phyloP scores from a whole-genome alignment of 1,284 basidiomycete species.

The Sporisorium iseilematis-ciliati region DNA sequence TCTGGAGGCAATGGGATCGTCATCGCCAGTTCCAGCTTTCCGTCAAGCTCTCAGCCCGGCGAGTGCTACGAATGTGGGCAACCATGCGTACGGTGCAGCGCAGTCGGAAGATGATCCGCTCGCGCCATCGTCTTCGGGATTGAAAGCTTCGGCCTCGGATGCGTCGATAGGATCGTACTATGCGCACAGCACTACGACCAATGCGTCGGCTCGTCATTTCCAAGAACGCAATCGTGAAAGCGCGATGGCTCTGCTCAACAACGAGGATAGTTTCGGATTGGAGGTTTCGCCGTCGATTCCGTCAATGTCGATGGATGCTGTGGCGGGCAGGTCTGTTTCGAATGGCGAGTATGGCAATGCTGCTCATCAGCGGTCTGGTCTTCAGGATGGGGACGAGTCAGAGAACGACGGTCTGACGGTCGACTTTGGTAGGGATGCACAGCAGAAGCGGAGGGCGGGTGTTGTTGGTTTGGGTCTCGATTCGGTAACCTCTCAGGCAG shows the following conservation, averaged over 20 bases:
- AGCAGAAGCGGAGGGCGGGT: slow-evolving; percentile 28
- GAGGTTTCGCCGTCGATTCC: slow-evolving; percentile 19
- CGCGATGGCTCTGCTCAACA: slow-evolving; percentile 37
- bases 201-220: slow-evolving; percentile 27
- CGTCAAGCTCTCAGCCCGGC: slow-evolving; percentile 26
- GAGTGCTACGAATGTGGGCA: slow-evolving; percentile 8
- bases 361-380: background rate
- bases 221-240: slow-evolving; percentile 43
- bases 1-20: background rate
- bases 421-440: slow-evolving; percentile 17
- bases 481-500: slow-evolving; percentile 9
- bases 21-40: slow-evolving; percentile 14
- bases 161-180: slow-evolving; percentile 34
- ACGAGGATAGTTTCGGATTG: slow-evolving; percentile 41
- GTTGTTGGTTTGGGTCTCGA: slow-evolving; percentile 38
- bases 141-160: slow-evolving; percentile 36
- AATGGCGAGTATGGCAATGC: background rate
- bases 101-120: slow-evolving; percentile 5
- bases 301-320: slow-evolving; percentile 13
- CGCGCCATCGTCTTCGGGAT: background rate
- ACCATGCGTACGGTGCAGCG: background rate
- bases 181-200: slow-evolving; percentile 34
- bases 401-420: slow-evolving; percentile 21
- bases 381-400: slow-evolving; percentile 7
- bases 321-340: background rate